A percentile compares a stretch with the other conserved stretches of the same genome.
These are phyloP conservation scores for Nicotiana otophora DNA, from an alignment of 257 asterid genomes.

Conservation along the genomic window DNA sequence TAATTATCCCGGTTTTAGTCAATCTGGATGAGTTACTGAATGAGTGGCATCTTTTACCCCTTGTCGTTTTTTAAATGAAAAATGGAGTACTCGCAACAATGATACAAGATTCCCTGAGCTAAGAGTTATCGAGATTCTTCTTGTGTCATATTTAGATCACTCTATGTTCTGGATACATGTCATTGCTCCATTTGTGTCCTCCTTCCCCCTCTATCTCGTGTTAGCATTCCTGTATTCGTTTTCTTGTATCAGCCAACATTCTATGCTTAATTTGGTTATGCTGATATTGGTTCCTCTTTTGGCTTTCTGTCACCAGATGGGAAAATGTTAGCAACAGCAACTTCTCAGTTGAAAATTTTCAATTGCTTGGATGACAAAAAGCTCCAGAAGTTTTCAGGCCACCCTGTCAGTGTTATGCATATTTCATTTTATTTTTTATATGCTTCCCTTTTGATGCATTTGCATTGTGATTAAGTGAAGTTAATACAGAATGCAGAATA, in stretches of 20 bases:
- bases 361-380: constrained; percentile 55
- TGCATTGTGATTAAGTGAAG: neutral
- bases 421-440: constrained; percentile 14
- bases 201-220: neutral
- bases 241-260: neutral
- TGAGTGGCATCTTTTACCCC: neutral
- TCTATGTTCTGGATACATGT: neutral
- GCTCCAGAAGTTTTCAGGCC: constrained; percentile 89
- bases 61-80: neutral
- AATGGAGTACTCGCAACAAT: neutral
- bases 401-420: constrained; percentile 64
- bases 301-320: constrained; percentile 55
- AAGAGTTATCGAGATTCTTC: neutral
- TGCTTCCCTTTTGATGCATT: neutral
- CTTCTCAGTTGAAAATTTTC: constrained; percentile 70
- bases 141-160: neutral
- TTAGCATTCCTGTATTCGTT: neutral
- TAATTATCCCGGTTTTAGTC: neutral
- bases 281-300: neutral
- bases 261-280: constrained; percentile 1
- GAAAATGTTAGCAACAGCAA: constrained; percentile 67
- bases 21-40: neutral
- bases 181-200: neutral
- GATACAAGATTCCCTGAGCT: neutral
- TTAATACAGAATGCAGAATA: neutral